Base-by-base conservation (phyloP, 2,329 filamentous ascomycete genomes). In the Exserohilum turcica region DNA sequence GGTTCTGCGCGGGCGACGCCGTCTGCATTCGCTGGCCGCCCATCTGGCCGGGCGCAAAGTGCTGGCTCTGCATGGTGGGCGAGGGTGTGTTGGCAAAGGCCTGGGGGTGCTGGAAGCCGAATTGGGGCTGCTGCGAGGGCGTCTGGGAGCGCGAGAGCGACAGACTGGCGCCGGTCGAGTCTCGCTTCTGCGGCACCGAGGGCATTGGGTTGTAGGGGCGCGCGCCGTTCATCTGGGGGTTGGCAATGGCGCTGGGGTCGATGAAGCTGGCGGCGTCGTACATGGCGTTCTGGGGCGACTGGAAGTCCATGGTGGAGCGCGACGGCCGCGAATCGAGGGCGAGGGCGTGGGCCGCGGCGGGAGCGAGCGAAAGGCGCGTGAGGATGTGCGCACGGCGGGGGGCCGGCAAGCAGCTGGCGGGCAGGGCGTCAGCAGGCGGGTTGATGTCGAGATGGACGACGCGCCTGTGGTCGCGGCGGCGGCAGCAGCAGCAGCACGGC, bases 61-160 rank as follows among this genome's bases (percentile, higher is more conserved):
- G 82, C 69, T 95, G 92, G 70, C 88, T 92, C 57, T 86, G 85
- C 85, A 97, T 92, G 58, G 95, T 93, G 24, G 94, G 94, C 6
- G 94, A 97, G 9, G 93, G 93, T 33, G 91, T 96, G 77, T 96
- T 92, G 57, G 91, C 86, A 72, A 93, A 96, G 50, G 85, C 85
- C 57, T 77, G 76, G 52, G 87, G 89, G 61, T 77, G 76, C 56
- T 87, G 89, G 74, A 88, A 93, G 61, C 85, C 86, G 45, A 71
- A 74, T 45, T 74, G 76, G 46, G 83, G 82, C 58, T 86, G 83
- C 71, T 93, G 90, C 67, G 91, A 90, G 29, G 93, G 93, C 27
- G 93, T 97, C 72, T 96, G 92, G 65, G 93, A 93, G 76, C 93
- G 90, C 76, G 93, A 95, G 48, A 93, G 92, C 35, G 92, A 94